Conservation (phyloP, 139 green algal species). For the Desmodesmus armatus region DNA sequence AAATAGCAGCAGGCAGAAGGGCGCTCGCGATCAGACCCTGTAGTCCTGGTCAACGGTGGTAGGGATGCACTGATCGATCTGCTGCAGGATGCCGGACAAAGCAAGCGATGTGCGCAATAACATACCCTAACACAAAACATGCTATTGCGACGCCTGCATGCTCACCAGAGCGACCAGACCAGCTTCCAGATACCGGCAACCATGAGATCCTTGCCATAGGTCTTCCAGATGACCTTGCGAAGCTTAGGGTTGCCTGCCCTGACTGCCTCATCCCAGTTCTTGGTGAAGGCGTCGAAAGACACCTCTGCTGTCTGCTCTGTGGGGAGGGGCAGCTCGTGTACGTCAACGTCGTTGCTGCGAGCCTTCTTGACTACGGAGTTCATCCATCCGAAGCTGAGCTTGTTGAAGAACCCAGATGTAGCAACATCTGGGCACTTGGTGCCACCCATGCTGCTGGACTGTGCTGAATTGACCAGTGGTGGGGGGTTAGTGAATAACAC, state of each 20-base stretch:
- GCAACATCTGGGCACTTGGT: conserved; percentile 2
- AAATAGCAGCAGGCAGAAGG: background rate
- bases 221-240: conserved; percentile 51
- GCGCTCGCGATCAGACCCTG: no score
- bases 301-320: conserved; percentile 53
- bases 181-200: conserved; percentile 54
- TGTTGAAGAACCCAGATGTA: conserved; percentile 20
- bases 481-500: no score
- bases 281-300: conserved; percentile 40
- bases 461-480: no score
- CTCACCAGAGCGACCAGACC: conserved; percentile 43
- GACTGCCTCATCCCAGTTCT: conserved; percentile 42
- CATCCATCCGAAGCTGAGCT: conserved; percentile 49
- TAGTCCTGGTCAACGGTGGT: no score
- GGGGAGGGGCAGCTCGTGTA: conserved; percentile 64
- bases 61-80: no score
- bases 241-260: conserved; percentile 19
- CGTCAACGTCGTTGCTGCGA: conserved; percentile 29
- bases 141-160: background rate
- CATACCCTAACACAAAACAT: no score
- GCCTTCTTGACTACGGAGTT: conserved; percentile 45
- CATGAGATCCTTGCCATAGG: conserved; percentile 46
- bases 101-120: no score
- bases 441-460: background rate
- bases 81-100: no score